Percentiles rank a stretch among this genome's conserved stretches.
phyloP scores from a whole-genome alignment of 257 asterid species.

The Leptodermis oblonga region DNA sequence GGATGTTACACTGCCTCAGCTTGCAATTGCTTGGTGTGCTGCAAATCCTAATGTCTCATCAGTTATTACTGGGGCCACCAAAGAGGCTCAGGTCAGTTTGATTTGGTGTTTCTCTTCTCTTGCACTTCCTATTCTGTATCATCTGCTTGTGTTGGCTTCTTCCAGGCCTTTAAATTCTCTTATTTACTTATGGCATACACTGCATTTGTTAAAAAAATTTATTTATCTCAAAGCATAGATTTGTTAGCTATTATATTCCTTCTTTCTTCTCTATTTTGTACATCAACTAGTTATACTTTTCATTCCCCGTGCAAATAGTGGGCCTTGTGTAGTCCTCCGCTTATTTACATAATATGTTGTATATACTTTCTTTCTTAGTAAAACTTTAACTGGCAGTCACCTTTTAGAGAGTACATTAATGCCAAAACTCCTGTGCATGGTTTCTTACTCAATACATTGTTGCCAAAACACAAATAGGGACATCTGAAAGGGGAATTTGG shows the following conservation, averaged over 20 bases:
- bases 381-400: background rate
- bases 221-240: background rate
- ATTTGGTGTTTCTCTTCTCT: conserved; percentile 9
- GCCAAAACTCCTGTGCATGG: background rate
- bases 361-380: background rate
- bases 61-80: conserved; percentile 97
- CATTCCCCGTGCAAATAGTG: background rate
- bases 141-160: background rate
- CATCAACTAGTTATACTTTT: background rate
- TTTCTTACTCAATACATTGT: background rate
- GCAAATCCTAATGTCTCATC: conserved; percentile 91
- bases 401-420: background rate
- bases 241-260: background rate
- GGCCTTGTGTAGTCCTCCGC: background rate
- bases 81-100: conserved; percentile 69
- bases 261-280: background rate
- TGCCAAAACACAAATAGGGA: background rate
- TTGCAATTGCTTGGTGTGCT: conserved; percentile 99
- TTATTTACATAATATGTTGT: background rate
- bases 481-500: background rate
- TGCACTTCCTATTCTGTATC: background rate
- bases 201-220: background rate
- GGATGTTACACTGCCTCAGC: conserved; percentile 82
- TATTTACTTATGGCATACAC: background rate
- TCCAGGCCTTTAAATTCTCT: background rate